Percentiles rank a stretch among this genome's conserved stretches.
Conservation (phyloP, 371 early-diverging fungal genomes). For the Mortierella sp. region DNA sequence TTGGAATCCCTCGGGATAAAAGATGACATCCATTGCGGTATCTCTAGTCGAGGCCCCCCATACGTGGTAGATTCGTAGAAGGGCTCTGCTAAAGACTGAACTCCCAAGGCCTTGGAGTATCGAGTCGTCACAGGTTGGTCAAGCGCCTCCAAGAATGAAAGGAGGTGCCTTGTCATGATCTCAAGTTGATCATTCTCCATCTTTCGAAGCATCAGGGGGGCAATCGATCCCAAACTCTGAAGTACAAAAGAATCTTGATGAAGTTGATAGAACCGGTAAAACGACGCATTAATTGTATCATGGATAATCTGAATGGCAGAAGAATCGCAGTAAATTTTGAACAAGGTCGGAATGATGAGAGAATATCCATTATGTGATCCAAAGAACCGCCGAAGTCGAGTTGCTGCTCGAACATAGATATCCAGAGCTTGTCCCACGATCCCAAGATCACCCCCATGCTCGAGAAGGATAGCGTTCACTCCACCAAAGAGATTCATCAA, state of each 20-base stretch:
- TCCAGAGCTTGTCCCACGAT: conserved; percentile 67
- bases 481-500: conserved; percentile 67
- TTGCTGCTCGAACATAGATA: conserved; percentile 65
- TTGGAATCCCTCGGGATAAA: conserved; percentile 44
- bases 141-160: conserved; percentile 39
- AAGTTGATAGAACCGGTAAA: conserved; percentile 69
- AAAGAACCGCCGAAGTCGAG: conserved; percentile 68
- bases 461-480: conserved; percentile 64
- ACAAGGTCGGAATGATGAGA: conserved; percentile 66
- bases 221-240: conserved; percentile 71
- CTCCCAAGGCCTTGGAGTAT: conserved; percentile 28
- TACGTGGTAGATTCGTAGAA: conserved; percentile 21
- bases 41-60: conserved; percentile 36
- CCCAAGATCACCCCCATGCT: conserved; percentile 64
- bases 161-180: conserved; percentile 23
- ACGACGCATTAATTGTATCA: conserved; percentile 66
- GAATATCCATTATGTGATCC: conserved; percentile 68
- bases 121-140: conserved; percentile 32
- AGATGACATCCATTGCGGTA: conserved; percentile 31
- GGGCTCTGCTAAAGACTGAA: conserved; percentile 32
- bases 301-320: conserved; percentile 55
- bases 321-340: conserved; percentile 71
- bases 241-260: conserved; percentile 77
- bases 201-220: conserved; percentile 64
- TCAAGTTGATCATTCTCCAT: conserved; percentile 18